Percentiles rank a stretch among this genome's conserved stretches.
Evolutionary conservation across 371 early-diverging fungal genomes (phyloP).

Genomic region (Coemansia sp.): DNA sequence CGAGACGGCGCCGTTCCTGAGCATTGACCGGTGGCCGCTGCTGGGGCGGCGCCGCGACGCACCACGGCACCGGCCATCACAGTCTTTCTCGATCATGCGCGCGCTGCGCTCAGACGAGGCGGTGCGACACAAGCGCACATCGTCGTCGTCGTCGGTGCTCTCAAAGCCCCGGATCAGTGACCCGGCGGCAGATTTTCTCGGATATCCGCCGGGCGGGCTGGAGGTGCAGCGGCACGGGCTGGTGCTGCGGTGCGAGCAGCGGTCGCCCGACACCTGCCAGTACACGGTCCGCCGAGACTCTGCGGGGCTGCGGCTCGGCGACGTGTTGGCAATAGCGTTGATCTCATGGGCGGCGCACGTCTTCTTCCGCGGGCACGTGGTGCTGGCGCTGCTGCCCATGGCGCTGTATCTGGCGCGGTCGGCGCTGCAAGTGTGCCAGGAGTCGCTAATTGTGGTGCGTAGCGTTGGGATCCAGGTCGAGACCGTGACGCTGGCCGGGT

Average conservation of each 20-base stretch:
- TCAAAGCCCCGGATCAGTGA: not conserved
- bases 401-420: slow-evolving; percentile 25
- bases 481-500: slow-evolving; percentile 37
- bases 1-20: slow-evolving; percentile 25
- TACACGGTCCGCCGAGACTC: slow-evolving; percentile 35
- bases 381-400: slow-evolving; percentile 39
- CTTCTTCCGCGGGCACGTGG: slow-evolving; percentile 30
- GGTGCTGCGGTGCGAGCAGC: slow-evolving; percentile 38
- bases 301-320: slow-evolving; percentile 25
- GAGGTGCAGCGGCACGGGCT: slow-evolving; percentile 29
- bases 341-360: slow-evolving; percentile 44
- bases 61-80: slow-evolving; percentile 36
- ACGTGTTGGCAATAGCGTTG: slow-evolving; percentile 42
- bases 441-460: slow-evolving; percentile 48
- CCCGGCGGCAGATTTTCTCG: slow-evolving; percentile 16
- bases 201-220: slow-evolving; percentile 44
- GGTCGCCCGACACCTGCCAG: slow-evolving; percentile 48
- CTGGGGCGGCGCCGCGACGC: slow-evolving; percentile 28
- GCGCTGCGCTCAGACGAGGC: slow-evolving; percentile 12
- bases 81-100: slow-evolving; percentile 32
- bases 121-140: slow-evolving; percentile 37
- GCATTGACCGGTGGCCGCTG: slow-evolving; percentile 37
- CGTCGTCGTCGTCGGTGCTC: slow-evolving; percentile 25
- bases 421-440: slow-evolving; percentile 43
- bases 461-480: slow-evolving; percentile 49